Base-by-base conservation (phyloP, 106 monocot species). In the Apostasia ramifera region DNA sequence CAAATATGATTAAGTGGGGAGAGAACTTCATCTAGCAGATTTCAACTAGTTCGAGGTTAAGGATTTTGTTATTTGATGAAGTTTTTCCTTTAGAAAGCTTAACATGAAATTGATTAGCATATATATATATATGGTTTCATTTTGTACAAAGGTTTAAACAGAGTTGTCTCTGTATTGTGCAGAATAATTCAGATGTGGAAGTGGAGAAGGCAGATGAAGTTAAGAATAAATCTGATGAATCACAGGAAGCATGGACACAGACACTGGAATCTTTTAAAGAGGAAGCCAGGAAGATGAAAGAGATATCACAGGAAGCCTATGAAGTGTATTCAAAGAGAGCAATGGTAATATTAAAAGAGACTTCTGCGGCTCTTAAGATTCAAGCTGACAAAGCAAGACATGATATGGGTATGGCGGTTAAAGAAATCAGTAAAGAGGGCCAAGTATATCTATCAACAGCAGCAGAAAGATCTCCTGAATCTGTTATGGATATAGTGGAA, bases 321-420 rank as follows among this genome's bases (percentile, higher is more conserved):
- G 79, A 80, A 38, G 41, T 81, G 4, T 92, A 87, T 75, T 92
- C 89, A 43, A 81, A 85, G 69, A 81, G 74, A 66, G 85, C 92
- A 15, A 70, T 73, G 38, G 69, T 78, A 13, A 67, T 79, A 2
- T 69, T 92, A 41, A 68, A 87, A 63, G 84, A 92, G 57, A 68
- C 82, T 52, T 87, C 86, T 12, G 84, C 83, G 71, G 81, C 72
- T 37, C 62, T 97, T 45, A 89, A 89, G 71, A 88, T 97, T 69
- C 86, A 97, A 14, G 70, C 95, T 38, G 89, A 92, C 14, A 82
- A 92, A 73, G 86, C 95, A 13, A 89, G 76, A 47, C 57, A 78
- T 58, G 92, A 92, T 71, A 55, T 97, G 61, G 72, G 42, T 71
- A 58, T 61, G 50, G 59, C 89, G 55, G 86, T 79, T 26, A 80